Evolutionary conservation across 2,329 filamentous ascomycete species (phyloP), one percentile per base, ranked within the genome.

Genomic region (Aureobasidium sp.): DNA sequence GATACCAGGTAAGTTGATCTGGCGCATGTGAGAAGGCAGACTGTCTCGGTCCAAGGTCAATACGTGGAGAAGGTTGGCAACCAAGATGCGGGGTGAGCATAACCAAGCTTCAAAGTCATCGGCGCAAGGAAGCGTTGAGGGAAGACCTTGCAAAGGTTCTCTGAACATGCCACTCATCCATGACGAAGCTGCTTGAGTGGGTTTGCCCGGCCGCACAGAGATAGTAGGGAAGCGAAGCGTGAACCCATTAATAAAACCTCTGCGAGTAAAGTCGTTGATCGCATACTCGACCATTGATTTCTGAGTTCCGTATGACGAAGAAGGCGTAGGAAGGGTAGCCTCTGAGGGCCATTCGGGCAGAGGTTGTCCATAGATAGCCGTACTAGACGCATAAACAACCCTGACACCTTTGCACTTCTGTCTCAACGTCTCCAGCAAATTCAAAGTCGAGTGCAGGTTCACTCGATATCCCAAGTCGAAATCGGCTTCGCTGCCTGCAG

Each of bases 61-160:
- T 5, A 81, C 79, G 67, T 81, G 77, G 32, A 83, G 69, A 53
- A 85, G 69, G 67, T 85, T 85, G 68, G 75, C 75, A 27, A 82
- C 77, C 63, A 85, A 71, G 3, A 79, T 81, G 49, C 77, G 75
- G 7, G 82, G 82, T 50, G 79, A 82, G 62, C 79, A 82, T 45
- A 85, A 76, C 82, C 82, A 85, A 64, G 82, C 77, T 54, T 82
- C 76, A 50, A 83, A 81, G 45, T 78, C 76, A 61, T 74, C 76
- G 73, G 60, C 75, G 73, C 63, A 83, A 74, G 83, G 82, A 16
- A 85, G 67, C 34, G 78, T 71, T 48, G 77, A 79, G 65, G 79
- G 79, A 58, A 78, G 68, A 5, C 77, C 80, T 64, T 80, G 76
- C 64, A 82, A 71, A 3, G 80, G 80, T 68, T 82, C 80, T 3